Evolutionary conservation across 352 stramenopile species (phyloP).

Genomic region (Pseudoperonospora humuli): DNA sequence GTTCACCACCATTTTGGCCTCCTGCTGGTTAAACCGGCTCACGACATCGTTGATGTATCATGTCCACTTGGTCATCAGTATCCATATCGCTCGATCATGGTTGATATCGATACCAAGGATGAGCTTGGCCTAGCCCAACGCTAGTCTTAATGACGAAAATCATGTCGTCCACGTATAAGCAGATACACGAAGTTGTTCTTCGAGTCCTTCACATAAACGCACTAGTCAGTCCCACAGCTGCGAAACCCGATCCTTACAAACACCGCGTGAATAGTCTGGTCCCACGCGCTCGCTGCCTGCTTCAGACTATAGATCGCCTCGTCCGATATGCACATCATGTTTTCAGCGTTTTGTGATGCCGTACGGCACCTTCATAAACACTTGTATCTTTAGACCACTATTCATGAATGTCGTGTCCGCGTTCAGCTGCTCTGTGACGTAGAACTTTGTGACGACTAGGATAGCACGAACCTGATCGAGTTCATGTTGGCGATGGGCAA

Average conservation of each 20-base stretch:
- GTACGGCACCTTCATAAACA: slow-evolving; percentile 5
- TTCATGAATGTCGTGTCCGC: slow-evolving; percentile 7
- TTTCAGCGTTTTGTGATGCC: neutral
- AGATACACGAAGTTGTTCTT: neutral
- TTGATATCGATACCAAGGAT: neutral
- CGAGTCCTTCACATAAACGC: neutral
- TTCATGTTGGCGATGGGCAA: slow-evolving; percentile 9
- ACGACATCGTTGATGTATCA: neutral
- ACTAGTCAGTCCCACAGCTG: neutral
- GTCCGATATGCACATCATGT: slow-evolving; percentile 7
- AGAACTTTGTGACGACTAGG: neutral
- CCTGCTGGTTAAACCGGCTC: neutral
- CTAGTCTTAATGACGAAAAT: neutral
- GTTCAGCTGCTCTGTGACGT: slow-evolving; percentile 2
- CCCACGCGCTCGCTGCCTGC: slow-evolving; percentile 6
- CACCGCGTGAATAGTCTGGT: neutral
- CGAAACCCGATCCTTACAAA: neutral
- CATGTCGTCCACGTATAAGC: too few species aligned
- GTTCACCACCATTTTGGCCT: neutral
- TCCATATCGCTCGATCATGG: neutral
- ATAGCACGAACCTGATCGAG: slow-evolving; percentile 3
- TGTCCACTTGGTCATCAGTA: neutral
- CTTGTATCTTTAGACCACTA: neutral
- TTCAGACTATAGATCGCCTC: slow-evolving; percentile 19
- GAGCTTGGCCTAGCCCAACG: neutral